Conservation (phyloP, 2,329 filamentous ascomycete genomes). For the Nemania sp. region DNA sequence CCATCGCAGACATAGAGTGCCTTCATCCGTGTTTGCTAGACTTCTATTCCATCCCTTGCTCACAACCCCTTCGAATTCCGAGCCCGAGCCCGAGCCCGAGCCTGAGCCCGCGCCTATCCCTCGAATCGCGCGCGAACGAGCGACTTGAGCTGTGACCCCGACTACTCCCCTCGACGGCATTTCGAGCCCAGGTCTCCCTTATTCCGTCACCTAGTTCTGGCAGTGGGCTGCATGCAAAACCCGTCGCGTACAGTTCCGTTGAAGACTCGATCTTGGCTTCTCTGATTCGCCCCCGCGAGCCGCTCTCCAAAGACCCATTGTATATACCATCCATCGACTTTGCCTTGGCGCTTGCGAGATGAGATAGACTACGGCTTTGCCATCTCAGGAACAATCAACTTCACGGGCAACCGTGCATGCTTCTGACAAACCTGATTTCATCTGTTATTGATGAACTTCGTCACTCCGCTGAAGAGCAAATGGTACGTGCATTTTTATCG, state of each 20-base stretch:
- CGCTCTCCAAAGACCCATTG: neutral
- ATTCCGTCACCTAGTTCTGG: neutral
- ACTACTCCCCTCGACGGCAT: neutral
- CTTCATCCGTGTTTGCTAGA: conserved; percentile 15
- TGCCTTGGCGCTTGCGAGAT: conserved; percentile 1
- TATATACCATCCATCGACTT: conserved; percentile 15
- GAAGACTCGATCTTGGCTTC: neutral
- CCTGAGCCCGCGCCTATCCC: too few relatives aligned
- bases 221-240: neutral
- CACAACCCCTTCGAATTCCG: neutral
- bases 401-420: neutral
- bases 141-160: neutral
- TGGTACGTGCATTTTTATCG: conserved; percentile 13
- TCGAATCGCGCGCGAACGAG: conserved; percentile 10
- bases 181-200: neutral
- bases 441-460: neutral
- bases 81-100: neutral
- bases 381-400: neutral
- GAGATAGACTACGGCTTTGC: conserved; percentile 7
- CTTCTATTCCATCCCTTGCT: neutral
- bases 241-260: neutral
- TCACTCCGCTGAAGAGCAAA: neutral
- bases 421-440: neutral
- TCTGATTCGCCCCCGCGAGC: neutral
- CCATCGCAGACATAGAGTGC: conserved; percentile 6